Evolutionary conservation across 2,329 filamentous ascomycete genomes (phyloP).

Genomic region (Ophiognomonia clavigignenti-juglandacearum): DNA sequence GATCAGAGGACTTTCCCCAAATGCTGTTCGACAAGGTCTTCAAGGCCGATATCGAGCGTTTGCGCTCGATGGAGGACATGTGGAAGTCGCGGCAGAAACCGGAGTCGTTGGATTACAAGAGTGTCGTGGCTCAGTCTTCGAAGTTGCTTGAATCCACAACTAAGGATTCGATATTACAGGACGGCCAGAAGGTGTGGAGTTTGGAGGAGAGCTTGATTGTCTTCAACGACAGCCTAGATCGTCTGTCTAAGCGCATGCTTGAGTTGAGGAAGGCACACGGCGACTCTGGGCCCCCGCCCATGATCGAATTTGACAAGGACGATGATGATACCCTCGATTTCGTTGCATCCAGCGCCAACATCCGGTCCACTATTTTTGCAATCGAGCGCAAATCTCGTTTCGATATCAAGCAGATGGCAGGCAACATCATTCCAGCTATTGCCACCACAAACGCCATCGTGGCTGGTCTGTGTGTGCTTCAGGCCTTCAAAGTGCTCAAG

Average conservation of each 20-base stretch:
- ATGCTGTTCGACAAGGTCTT: conserved; percentile 94
- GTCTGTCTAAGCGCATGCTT: conserved; percentile 69
- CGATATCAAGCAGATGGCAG: conserved; percentile 98
- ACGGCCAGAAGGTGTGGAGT: conserved; percentile 78
- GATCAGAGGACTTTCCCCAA: conserved; percentile 68
- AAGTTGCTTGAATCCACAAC: conserved; percentile 35
- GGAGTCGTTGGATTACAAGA: conserved; percentile 65
- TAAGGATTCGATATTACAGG: conserved; percentile 50
- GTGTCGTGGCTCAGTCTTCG: conserved; percentile 48
- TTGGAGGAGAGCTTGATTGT: conserved; percentile 78
- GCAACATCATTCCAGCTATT: conserved; percentile 98
- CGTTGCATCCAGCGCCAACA: conserved; percentile 83
- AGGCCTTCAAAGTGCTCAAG: conserved; percentile 85
- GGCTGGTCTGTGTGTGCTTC: conserved; percentile 83
- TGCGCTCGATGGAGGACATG: conserved; percentile 90
- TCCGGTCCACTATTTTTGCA: conserved; percentile 82
- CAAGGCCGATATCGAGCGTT: conserved; percentile 72
- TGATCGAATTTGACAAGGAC: conserved; percentile 92
- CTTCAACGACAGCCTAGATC: conserved; percentile 77
- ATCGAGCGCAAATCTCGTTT: conserved; percentile 89
- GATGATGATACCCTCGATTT: conserved; percentile 94
- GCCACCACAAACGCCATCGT: conserved; percentile 97
- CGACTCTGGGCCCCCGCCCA: conserved; percentile 48
- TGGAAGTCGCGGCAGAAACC: conserved; percentile 82
- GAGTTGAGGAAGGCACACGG: conserved; percentile 49